phyloP scores from a whole-genome alignment of 306 rosid genomes.

The Rosa multiflora region DNA sequence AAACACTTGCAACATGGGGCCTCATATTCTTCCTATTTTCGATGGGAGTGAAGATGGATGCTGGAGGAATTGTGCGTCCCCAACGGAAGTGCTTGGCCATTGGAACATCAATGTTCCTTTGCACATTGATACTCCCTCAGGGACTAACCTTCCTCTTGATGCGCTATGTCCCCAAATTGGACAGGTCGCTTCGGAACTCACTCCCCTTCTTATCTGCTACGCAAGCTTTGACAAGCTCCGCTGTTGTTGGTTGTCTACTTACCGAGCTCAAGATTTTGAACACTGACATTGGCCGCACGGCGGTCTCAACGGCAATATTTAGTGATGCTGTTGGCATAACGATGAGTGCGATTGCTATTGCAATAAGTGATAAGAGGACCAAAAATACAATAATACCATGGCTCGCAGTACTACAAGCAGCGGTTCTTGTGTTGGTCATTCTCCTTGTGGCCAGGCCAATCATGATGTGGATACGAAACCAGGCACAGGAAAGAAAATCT shows the following conservation, averaged over 20 bases:
- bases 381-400: background rate
- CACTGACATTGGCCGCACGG: conserved; percentile 55
- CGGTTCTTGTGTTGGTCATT: conserved; percentile 12
- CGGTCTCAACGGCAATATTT: conserved; percentile 46
- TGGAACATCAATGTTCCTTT: conserved; percentile 34
- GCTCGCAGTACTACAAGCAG: conserved; percentile 14
- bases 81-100: conserved; percentile 38
- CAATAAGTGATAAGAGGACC: conserved; percentile 5
- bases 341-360: background rate
- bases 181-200: background rate
- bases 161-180: background rate
- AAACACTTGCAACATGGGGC: conserved; percentile 41
- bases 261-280: conserved; percentile 57
- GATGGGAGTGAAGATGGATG: conserved; percentile 46
- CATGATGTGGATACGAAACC: conserved; percentile 24
- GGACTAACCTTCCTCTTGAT: conserved; percentile 6
- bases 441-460: conserved; percentile 32
- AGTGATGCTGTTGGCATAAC: conserved; percentile 34
- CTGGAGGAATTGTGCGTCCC: conserved; percentile 29
- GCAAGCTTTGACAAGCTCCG: conserved; percentile 43
- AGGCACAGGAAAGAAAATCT: conserved; percentile 20
- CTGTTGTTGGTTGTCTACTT: conserved; percentile 40
- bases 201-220: conserved; percentile 34
- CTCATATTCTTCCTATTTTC: conserved; percentile 52
- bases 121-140: conserved; percentile 18